Percentiles rank a stretch among this genome's conserved stretches.
Evolutionary conservation across 2,329 filamentous ascomycete genomes (phyloP).

Genomic region (Rutstroemia sp.): DNA sequence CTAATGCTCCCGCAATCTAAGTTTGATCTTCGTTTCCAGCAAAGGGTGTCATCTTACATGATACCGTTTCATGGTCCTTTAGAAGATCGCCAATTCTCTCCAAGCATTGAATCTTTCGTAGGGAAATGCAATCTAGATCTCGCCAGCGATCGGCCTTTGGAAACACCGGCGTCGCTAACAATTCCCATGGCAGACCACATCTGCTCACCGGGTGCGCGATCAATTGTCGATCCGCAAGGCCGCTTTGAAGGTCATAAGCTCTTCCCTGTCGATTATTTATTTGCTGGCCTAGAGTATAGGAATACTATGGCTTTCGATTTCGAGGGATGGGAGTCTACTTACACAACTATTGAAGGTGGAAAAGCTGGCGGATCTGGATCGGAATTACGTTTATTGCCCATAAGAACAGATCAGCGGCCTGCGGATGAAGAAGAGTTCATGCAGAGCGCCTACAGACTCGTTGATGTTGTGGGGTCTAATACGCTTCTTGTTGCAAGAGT

Average conservation of each 20-base stretch:
- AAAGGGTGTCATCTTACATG: slow-evolving; percentile 19
- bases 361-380: slow-evolving; percentile 24
- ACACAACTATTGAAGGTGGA: slow-evolving; percentile 26
- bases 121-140: slow-evolving; percentile 16
- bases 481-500: background rate
- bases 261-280: slow-evolving; percentile 27
- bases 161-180: slow-evolving; percentile 22
- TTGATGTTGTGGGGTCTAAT: background rate
- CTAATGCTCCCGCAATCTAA: slow-evolving; percentile 27
- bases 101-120: slow-evolving; percentile 17
- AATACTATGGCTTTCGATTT: slow-evolving; percentile 18
- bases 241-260: background rate
- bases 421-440: slow-evolving; percentile 15
- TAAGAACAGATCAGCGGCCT: slow-evolving; percentile 3
- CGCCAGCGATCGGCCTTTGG: slow-evolving; percentile 9
- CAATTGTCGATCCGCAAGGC: background rate
- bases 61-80: background rate
- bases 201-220: slow-evolving; percentile 6
- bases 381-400: slow-evolving; percentile 21
- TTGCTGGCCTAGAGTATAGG: slow-evolving; percentile 25
- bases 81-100: background rate
- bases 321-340: slow-evolving; percentile 21
- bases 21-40: slow-evolving; percentile 28
- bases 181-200: slow-evolving; percentile 24
- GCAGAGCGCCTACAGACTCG: slow-evolving; percentile 10